Evolutionary conservation across 2,329 filamentous ascomycete genomes (phyloP).

Genomic region (Exophiala spinifera): DNA sequence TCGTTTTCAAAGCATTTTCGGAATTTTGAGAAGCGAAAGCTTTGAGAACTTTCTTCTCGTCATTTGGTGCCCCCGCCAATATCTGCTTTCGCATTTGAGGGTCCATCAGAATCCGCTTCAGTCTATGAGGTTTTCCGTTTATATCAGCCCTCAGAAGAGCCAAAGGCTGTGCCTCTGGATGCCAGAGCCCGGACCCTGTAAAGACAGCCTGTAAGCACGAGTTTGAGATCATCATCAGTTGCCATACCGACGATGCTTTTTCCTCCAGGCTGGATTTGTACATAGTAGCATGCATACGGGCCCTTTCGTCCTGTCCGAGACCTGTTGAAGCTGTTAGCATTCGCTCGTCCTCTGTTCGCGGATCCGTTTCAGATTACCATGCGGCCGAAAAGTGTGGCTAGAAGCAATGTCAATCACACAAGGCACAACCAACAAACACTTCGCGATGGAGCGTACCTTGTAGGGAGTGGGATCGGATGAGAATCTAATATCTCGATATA

Average conservation of each 20-base stretch:
- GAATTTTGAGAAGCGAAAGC: conserved; percentile 70
- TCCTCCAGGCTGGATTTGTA: conserved; percentile 70
- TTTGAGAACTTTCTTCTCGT: conserved; percentile 60
- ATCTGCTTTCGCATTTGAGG: conserved; percentile 62
- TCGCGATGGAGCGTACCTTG: conserved; percentile 57
- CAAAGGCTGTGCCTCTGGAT: conserved; percentile 66
- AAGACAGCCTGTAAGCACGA: conserved; percentile 3
- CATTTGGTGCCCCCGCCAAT: conserved; percentile 54
- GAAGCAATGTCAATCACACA: conserved; percentile 12
- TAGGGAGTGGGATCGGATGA: conserved; percentile 75
- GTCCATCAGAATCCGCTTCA: conserved; percentile 66
- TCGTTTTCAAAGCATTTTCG: conserved; percentile 75
- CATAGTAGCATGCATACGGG: conserved; percentile 82
- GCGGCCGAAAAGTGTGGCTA: conserved; percentile 79
- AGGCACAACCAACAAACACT: conserved; percentile 27
- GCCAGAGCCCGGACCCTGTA: conserved; percentile 76
- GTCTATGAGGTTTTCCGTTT: conserved; percentile 66
- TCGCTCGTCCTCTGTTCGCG: background rate
- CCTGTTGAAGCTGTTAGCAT: conserved; percentile 42
- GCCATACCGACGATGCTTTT: conserved; percentile 68
- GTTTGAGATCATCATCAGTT: conserved; percentile 1
- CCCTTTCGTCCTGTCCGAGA: conserved; percentile 84
- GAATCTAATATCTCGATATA: conserved; percentile 83
- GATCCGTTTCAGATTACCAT: conserved; percentile 52
- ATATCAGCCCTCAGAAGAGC: conserved; percentile 69